Percentiles rank a stretch among this genome's conserved stretches.
phyloP scores from a whole-genome alignment of 2,329 filamentous ascomycete species.

The Pseudogymnoascus sp. region DNA sequence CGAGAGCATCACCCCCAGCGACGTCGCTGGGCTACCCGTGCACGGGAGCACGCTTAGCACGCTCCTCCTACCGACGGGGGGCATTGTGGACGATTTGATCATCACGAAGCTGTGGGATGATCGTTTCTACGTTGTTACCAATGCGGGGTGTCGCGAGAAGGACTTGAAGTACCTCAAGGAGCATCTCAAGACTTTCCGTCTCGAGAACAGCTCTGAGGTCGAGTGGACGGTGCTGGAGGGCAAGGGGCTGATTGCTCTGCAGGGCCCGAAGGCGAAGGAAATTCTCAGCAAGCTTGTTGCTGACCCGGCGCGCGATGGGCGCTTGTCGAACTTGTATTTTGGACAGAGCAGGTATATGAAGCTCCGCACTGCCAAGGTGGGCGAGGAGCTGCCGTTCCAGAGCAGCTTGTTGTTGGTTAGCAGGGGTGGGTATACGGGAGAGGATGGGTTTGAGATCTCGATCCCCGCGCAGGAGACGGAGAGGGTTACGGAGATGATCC shows the following conservation, averaged over 20 bases:
- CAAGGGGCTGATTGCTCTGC: constrained; percentile 77
- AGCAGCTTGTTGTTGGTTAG: constrained; percentile 62
- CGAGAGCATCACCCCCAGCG: constrained; percentile 74
- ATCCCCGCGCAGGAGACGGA: constrained; percentile 62
- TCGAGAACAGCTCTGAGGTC: constrained; percentile 46
- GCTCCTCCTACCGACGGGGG: constrained; percentile 75
- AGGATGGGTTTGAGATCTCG: constrained; percentile 96
- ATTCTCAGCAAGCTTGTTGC: constrained; percentile 61
- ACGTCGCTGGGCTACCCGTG: constrained; percentile 53
- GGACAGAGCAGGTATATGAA: constrained; percentile 63
- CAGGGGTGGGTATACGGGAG: constrained; percentile 90
- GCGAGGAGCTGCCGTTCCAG: constrained; percentile 31
- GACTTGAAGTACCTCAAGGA: constrained; percentile 69
- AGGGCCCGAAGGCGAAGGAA: constrained; percentile 70
- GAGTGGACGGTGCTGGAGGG: constrained; percentile 64
- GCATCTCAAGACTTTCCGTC: constrained; percentile 56
- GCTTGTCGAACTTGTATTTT: constrained; percentile 70
- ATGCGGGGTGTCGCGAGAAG: constrained; percentile 86
- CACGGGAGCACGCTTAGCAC: constrained; percentile 78
- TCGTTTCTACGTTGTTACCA: constrained; percentile 88
- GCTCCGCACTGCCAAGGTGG: constrained; percentile 47
- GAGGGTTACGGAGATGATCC: constrained; percentile 55
- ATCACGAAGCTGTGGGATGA: constrained; percentile 71
- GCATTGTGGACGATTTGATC: constrained; percentile 91
- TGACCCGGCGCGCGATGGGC: constrained; percentile 35